A percentile compares a stretch with the other conserved stretches of the same genome.
These are phyloP conservation scores for Penicillium sp. DNA, from an alignment of 2,329 filamentous ascomycete species.

Conservation along the genomic window DNA sequence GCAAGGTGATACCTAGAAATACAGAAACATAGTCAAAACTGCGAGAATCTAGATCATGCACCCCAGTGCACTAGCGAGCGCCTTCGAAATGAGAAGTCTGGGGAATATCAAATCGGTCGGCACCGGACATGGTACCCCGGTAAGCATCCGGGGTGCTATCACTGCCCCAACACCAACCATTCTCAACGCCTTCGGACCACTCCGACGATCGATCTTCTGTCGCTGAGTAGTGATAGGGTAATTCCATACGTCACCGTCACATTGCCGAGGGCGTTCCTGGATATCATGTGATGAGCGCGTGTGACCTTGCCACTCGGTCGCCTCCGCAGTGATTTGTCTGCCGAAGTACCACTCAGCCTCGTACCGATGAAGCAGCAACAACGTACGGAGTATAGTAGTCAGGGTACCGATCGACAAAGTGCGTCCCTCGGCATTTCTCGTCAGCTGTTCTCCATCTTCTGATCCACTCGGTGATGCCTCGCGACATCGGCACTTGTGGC, in stretches of 20 bases:
- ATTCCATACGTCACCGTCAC: constrained; percentile 17
- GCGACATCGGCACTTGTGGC: constrained; percentile 6
- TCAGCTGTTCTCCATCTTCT: constrained; percentile 11
- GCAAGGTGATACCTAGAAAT: no score
- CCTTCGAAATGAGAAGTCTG: constrained; percentile 3
- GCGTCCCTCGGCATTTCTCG: not conserved
- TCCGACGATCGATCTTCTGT: no score
- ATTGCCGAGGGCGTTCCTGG: constrained; percentile 13
- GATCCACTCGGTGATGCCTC: constrained; percentile 8
- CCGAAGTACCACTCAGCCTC: no score
- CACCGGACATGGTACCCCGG: constrained; percentile 7
- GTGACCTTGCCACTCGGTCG: constrained; percentile 16
- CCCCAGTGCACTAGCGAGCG: not conserved
- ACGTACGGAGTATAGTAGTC: not conserved
- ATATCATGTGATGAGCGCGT: constrained; percentile 14
- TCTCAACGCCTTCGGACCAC: no score
- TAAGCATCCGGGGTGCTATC: no score
- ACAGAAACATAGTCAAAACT: no score
- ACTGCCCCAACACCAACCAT: no score
- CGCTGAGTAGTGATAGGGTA: no score
- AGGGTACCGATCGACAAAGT: constrained; percentile 1
- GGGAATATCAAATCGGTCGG: constrained; percentile 7
- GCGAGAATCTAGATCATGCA: not conserved
- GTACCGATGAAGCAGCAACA: no score
- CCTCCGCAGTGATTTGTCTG: no score